Conservation (phyloP, 2,329 filamentous ascomycete species). For the Fusarium verrucosum region DNA sequence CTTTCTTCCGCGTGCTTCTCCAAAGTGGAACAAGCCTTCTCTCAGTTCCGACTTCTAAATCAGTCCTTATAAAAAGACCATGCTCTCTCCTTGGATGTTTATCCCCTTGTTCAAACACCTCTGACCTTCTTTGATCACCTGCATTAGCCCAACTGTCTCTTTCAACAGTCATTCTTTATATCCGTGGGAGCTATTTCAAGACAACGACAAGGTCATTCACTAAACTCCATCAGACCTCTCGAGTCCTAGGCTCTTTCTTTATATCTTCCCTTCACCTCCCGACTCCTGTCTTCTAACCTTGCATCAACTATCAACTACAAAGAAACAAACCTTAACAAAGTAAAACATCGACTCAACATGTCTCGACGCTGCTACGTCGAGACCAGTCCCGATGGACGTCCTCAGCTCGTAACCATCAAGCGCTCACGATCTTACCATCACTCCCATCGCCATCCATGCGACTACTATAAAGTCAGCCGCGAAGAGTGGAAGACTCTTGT, state of each 20-base stretch:
- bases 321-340: not conserved
- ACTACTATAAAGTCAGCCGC: slow-evolving; percentile 50
- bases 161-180: slow-evolving; percentile 39
- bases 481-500: slow-evolving; percentile 52
- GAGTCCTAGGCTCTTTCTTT: slow-evolving; percentile 18
- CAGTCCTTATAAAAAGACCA: slow-evolving; percentile 17
- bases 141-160: slow-evolving; percentile 37
- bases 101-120: slow-evolving; percentile 22
- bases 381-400: slow-evolving; percentile 47
- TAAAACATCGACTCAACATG: slow-evolving; percentile 41
- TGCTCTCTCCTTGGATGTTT: not conserved
- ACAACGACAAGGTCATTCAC: slow-evolving; percentile 39
- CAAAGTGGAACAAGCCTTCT: slow-evolving; percentile 6
- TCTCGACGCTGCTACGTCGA: slow-evolving; percentile 52
- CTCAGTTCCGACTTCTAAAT: slow-evolving; percentile 1
- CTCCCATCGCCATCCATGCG: slow-evolving; percentile 46
- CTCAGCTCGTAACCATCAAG: slow-evolving; percentile 53
- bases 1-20: slow-evolving; percentile 20
- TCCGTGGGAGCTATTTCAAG: slow-evolving; percentile 26
- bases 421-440: slow-evolving; percentile 52
- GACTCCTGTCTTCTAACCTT: not conserved
- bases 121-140: slow-evolving; percentile 46
- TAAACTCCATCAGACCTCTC: slow-evolving; percentile 6
- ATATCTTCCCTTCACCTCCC: slow-evolving; percentile 12
- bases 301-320: not conserved